Evolutionary conservation across 495 filamentous ascomycete genomes (phyloP).

Genomic region (Lindgomyces ingoldianus): DNA sequence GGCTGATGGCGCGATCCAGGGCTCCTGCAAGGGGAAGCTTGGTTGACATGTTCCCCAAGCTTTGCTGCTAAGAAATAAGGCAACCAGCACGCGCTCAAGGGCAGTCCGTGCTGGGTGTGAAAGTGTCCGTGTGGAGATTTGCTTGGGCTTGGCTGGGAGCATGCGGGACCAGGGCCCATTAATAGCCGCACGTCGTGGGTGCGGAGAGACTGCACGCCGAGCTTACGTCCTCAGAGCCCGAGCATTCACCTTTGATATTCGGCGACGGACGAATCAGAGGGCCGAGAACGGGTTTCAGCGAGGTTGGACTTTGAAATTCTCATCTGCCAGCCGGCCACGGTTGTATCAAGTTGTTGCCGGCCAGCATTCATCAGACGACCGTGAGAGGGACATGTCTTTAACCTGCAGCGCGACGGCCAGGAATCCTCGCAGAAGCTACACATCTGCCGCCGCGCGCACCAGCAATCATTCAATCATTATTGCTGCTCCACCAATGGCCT

Average conservation of each 20-base stretch:
- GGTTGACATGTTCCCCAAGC: slow-evolving; percentile 28
- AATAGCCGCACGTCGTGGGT: slow-evolving; percentile 22
- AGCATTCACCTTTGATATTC: slow-evolving; percentile 9
- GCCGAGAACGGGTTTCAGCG: slow-evolving; percentile 14
- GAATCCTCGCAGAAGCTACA: neutral
- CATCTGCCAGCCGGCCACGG: slow-evolving; percentile 2
- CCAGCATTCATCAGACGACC: neutral
- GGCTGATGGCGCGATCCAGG: slow-evolving; percentile 17
- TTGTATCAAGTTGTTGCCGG: slow-evolving; percentile 1
- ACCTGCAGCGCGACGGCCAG: neutral
- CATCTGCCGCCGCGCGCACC: slow-evolving; percentile 26
- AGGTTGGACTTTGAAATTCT: slow-evolving; percentile 12
- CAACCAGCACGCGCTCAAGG: slow-evolving; percentile 7
- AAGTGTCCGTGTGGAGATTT: slow-evolving; percentile 31
- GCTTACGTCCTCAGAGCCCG: slow-evolving; percentile 8
- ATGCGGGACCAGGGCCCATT: slow-evolving; percentile 13
- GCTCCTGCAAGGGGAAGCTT: slow-evolving; percentile 4
- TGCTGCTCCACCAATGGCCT: slow-evolving; percentile 5
- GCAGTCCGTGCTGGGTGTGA: slow-evolving; percentile 13
- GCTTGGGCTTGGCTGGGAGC: slow-evolving; percentile 14
- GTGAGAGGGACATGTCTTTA: neutral
- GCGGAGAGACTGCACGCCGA: slow-evolving; percentile 28
- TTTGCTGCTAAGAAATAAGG: slow-evolving; percentile 4
- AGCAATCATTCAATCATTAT: too few species aligned
- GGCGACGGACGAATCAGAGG: slow-evolving; percentile 14